Evolutionary conservation across 176 grass and related monocot genomes (phyloP).

Genomic region (Otatea glauca): DNA sequence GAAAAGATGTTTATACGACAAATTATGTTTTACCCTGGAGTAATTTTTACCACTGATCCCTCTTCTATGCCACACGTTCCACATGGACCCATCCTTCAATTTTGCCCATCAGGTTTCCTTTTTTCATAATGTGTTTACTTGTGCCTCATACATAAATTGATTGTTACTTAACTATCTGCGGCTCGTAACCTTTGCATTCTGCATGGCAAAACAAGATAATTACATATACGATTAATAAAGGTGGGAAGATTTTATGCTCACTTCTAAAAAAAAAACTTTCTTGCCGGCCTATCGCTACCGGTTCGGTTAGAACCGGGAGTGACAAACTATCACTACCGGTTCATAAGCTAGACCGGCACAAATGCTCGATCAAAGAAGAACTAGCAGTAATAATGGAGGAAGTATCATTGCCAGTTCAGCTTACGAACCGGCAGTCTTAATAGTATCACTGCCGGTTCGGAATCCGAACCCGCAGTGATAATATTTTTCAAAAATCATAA

Average conservation of each 20-base stretch:
- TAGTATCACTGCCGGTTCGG: too few relatives aligned
- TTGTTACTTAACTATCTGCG: background rate
- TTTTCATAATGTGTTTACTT: background rate
- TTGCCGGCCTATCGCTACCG: too few relatives aligned
- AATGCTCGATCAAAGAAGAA: too few relatives aligned
- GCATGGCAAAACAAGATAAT: conserved; percentile 10
- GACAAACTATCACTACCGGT: too few relatives aligned
- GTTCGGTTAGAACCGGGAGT: too few relatives aligned
- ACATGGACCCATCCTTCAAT: background rate
- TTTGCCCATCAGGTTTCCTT: background rate
- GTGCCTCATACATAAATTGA: background rate
- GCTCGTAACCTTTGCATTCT: conserved; percentile 19
- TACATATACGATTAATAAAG: conserved; percentile 1
- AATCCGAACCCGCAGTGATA: too few relatives aligned
- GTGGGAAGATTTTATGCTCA: background rate
- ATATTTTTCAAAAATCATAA: too few relatives aligned
- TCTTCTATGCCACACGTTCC: background rate
- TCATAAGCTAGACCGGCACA: too few relatives aligned
- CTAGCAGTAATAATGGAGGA: too few relatives aligned
- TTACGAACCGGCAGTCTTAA: too few relatives aligned
- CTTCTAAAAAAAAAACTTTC: too few relatives aligned
- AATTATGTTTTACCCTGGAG: background rate
- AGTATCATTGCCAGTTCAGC: too few relatives aligned
- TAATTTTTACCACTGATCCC: background rate
- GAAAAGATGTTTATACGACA: background rate